Evolutionary conservation across 331 rosid genomes (phyloP), one percentile per base, ranked within the genome.

Genomic region (Acacia pycnantha): DNA sequence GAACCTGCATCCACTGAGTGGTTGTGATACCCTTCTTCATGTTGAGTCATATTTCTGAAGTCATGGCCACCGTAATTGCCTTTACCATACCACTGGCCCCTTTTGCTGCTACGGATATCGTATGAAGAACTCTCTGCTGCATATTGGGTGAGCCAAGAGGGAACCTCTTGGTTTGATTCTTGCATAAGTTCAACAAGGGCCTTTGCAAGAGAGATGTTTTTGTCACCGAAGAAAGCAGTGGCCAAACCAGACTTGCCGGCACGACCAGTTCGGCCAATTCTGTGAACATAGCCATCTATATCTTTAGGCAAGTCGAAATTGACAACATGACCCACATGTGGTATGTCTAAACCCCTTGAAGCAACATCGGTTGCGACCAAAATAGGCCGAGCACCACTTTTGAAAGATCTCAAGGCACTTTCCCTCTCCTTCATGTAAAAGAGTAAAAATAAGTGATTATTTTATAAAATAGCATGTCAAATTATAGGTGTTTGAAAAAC

Each of bases 41-140:
- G 82, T 27, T 78, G 84, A 2, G 70, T 35, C 47, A 27, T 27
- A 62, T 68, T 83, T 29, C 97, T 79, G 41, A 46, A 86, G 81
- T 93, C 97, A 29, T 85, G 89, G 37, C 94, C 91, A 9, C 92
- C 91, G 50, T 88, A 88, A 29, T 74, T 87, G 72, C 85, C 84
- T 47, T 87, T 76, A 11, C 86, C 77, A 22, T 65, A 68, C 7
- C 78, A 80, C 27, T n/a, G 87, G 75, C 77, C 24, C 46, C 82
- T 33, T 66, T 41, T 35, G 27, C 47, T 78, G 54, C 75, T 64
- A 47, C 73, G 54, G 59, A 82, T 73, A 14, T 41, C 82, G 66
- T 58, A 31, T 7, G 53, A 35, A 37, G 90, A 64, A 59, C 50
- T 21, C 65, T 85, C 41, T 37, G 41, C 86, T 5, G 93, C 89